Evolutionary conservation across 1,139 yeast genomes (phyloP).

Genomic region (Yamadazyma atlantica): DNA sequence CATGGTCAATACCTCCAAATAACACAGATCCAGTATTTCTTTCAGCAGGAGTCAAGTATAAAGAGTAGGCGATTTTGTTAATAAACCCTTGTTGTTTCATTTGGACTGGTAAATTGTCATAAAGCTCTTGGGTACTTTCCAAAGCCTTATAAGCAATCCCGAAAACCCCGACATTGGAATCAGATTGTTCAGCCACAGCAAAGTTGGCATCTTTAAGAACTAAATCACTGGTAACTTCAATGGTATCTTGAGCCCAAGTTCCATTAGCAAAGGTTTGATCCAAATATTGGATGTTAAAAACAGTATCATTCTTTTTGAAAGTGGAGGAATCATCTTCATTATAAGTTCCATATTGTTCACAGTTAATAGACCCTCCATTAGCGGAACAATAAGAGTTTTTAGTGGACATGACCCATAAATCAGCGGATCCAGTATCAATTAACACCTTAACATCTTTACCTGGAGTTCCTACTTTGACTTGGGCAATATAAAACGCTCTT

Average conservation of each 20-base stretch:
- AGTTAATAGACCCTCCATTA: slow-evolving; percentile 22
- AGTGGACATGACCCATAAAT: slow-evolving; percentile 53
- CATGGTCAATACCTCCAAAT: slow-evolving; percentile 60
- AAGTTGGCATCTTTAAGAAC: slow-evolving; percentile 43
- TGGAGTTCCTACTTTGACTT: slow-evolving; percentile 56
- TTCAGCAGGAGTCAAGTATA: slow-evolving; percentile 47
- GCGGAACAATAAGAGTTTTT: slow-evolving; percentile 22
- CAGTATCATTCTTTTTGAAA: slow-evolving; percentile 45
- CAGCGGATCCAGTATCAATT: slow-evolving; percentile 70
- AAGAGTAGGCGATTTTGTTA: slow-evolving; percentile 48
- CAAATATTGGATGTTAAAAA: slow-evolving; percentile 29
- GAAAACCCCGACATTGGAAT: slow-evolving; percentile 56
- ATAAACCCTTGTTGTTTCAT: slow-evolving; percentile 52
- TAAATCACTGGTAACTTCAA: slow-evolving; percentile 24
- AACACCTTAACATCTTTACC: slow-evolving; percentile 50
- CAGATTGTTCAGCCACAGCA: slow-evolving; percentile 57
- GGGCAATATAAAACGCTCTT: slow-evolving; percentile 31
- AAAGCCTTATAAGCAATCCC: slow-evolving; percentile 51
- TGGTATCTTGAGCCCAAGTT: slow-evolving; percentile 59
- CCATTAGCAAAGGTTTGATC: slow-evolving; percentile 36
- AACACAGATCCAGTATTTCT: slow-evolving; percentile 47
- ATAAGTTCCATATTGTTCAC: slow-evolving; percentile 51
- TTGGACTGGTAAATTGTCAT: slow-evolving; percentile 42
- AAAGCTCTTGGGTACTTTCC: slow-evolving; percentile 14
- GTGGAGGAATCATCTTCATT: slow-evolving; percentile 45